Conservation (phyloP, 2,329 filamentous ascomycete species). For the Colletotrichum neosansevieriae region DNA sequence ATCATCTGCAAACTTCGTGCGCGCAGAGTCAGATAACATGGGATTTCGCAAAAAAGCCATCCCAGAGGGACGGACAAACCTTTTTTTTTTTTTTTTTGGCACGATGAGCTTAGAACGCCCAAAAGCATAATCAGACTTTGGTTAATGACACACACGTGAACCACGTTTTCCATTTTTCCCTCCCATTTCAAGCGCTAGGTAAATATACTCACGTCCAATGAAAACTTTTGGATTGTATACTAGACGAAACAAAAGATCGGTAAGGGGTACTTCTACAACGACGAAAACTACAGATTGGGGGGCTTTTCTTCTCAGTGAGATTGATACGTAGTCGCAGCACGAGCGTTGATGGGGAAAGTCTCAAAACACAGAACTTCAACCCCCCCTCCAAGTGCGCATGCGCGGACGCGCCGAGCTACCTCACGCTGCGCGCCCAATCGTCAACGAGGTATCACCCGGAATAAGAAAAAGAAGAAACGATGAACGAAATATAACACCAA, state of each 20-base stretch:
- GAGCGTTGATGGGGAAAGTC: background rate
- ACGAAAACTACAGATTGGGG: background rate
- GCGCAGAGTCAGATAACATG: too few relatives aligned
- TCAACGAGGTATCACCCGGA: background rate
- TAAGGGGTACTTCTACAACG: background rate
- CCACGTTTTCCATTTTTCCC: background rate
- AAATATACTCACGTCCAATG: conserved; percentile 13
- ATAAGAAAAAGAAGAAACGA: background rate
- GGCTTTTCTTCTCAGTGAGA: background rate
- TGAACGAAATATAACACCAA: conserved; percentile 22
- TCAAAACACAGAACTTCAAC: background rate
- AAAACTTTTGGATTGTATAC: conserved; percentile 9
- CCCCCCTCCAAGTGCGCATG: background rate
- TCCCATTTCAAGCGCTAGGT: background rate
- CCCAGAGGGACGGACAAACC: too few relatives aligned
- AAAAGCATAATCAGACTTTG: background rate
- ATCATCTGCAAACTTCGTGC: too few relatives aligned
- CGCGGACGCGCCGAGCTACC: background rate
- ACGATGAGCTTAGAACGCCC: too few relatives aligned
- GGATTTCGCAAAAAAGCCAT: too few relatives aligned
- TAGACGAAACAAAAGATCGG: conserved; percentile 13
- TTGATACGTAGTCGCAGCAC: background rate
- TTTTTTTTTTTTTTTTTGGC: too few relatives aligned
- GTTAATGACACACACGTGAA: background rate
- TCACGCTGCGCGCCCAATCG: conserved; percentile 15